Base-by-base conservation (phyloP, 768 basidiomycete species). In the Russula earlei region DNA sequence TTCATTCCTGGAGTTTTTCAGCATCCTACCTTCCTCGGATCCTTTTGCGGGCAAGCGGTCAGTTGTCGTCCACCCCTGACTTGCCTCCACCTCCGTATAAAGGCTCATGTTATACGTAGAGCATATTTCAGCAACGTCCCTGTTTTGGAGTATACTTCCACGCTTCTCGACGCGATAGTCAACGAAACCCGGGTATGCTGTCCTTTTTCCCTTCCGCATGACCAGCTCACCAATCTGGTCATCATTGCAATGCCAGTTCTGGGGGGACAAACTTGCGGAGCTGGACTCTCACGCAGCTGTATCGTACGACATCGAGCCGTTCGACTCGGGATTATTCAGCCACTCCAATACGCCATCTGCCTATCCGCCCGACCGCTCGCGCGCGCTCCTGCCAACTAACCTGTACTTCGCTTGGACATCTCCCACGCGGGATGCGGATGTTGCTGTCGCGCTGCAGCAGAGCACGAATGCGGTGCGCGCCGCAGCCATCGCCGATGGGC, bases 301-400 rank as follows among this genome's bases (percentile, higher is more conserved):
- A 0, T 61, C 55, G 6, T 58, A 46, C 27, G 49, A 52, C 22
- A 15, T 58, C 34, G 60, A 63, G 36, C 55, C 60, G 5, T 63
- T 63, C 53, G 37, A 52, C 24, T 4, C 56, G 0, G 22, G 34
- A 10, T 27, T 61, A 24, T 53, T 63, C 34, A 19, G 33, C 4
- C 31, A 55, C 44, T 40, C 45, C 25, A 29, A 29, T 22, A 43
- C 47, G 4, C 33, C 53, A 9, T 63, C 62, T 6, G 54, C 62
- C 1, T 61, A 61, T 38, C 62, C 62, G 4, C 56, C 62, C 4
- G 62, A 61, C 37, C 62, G 62, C 49, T 61, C 56, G 8, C 60
- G 49, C 17, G 40, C 27, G 14, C 62, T 61, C 17, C 42, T 55
- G 4, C 62, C 62, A 9, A 49, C 52, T 15, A 58, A 55, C 40